Percentiles rank a stretch among this genome's conserved stretches.
Evolutionary conservation across 495 filamentous ascomycete genomes (phyloP).

Genomic region (Articulospora tetracladia): DNA sequence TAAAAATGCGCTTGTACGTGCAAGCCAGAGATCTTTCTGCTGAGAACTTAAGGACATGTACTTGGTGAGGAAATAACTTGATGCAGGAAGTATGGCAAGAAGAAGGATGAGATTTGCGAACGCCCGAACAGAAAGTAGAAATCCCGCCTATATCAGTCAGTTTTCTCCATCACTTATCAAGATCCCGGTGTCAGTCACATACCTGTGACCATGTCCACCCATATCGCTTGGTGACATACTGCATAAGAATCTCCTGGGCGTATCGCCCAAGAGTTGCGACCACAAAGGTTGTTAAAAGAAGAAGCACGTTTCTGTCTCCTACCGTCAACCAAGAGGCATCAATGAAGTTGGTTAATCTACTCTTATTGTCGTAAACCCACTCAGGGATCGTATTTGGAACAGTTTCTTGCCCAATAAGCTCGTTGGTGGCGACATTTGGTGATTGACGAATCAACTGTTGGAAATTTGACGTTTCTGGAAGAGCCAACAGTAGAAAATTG

Average conservation of each 20-base stretch:
- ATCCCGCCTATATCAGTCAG: too few species aligned
- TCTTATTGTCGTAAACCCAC: neutral
- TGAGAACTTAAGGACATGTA: constrained; percentile 23
- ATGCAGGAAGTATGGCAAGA: constrained; percentile 38
- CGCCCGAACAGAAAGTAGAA: constrained; percentile 48
- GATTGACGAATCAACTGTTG: neutral
- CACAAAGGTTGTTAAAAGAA: constrained; percentile 11
- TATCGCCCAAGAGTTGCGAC: neutral
- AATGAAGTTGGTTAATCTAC: neutral
- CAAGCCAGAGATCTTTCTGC: constrained; percentile 50
- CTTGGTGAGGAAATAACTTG: constrained; percentile 30
- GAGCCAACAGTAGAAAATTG: constrained; percentile 28
- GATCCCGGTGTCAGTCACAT: too few species aligned
- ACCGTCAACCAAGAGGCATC: too few species aligned
- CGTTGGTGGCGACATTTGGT: neutral
- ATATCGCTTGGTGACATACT: constrained; percentile 54
- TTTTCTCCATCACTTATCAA: too few species aligned
- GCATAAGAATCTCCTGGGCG: constrained; percentile 29
- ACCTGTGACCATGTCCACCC: constrained; percentile 43
- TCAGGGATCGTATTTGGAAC: neutral
- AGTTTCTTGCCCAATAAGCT: neutral
- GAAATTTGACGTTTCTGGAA: constrained; percentile 43
- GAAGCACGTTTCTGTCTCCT: constrained; percentile 5
- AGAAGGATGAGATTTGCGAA: constrained; percentile 45
- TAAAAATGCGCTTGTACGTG: constrained; percentile 42